These are phyloP conservation scores for Colletotrichum sp. DNA, from an alignment of 2,329 filamentous ascomycete genomes.

Conservation along the genomic window DNA sequence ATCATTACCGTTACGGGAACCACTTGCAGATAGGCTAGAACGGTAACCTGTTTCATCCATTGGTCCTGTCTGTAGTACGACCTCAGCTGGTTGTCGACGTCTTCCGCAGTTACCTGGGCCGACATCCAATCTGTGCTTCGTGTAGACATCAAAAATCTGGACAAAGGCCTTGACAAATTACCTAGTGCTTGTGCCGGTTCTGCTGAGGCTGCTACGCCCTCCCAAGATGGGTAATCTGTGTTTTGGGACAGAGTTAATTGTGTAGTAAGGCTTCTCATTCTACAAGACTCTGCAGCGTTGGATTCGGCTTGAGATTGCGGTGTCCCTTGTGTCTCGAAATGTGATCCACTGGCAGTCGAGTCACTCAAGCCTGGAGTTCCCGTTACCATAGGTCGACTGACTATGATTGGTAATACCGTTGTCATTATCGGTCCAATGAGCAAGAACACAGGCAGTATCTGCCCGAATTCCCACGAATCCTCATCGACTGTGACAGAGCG, in stretches of 20 bases:
- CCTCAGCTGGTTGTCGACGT: background rate
- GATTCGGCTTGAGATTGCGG: fast-evolving
- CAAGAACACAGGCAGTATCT: background rate
- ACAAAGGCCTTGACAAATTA: no score
- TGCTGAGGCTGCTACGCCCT: background rate
- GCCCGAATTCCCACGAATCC: background rate
- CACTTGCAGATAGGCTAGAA: background rate
- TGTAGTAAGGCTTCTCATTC: fast-evolving
- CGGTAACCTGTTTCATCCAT: background rate
- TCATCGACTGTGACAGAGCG: background rate
- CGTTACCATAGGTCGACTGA: background rate
- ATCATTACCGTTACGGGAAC: background rate
- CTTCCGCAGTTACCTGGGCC: no score
- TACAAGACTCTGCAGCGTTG: fast-evolving
- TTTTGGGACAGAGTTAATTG: fast-evolving
- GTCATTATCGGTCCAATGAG: background rate
- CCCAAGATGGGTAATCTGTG: fast-evolving
- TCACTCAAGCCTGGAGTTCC: background rate
- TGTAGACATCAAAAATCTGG: no score
- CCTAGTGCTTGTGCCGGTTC: background rate
- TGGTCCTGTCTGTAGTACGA: background rate
- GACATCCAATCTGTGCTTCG: fast-evolving
- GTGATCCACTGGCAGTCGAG: background rate
- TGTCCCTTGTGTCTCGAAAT: fast-evolving
- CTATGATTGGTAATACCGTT: background rate